A percentile compares a stretch with the other conserved stretches of the same genome.
phyloP scores from a whole-genome alignment of 768 basidiomycete genomes.

The Russula sp. region DNA sequence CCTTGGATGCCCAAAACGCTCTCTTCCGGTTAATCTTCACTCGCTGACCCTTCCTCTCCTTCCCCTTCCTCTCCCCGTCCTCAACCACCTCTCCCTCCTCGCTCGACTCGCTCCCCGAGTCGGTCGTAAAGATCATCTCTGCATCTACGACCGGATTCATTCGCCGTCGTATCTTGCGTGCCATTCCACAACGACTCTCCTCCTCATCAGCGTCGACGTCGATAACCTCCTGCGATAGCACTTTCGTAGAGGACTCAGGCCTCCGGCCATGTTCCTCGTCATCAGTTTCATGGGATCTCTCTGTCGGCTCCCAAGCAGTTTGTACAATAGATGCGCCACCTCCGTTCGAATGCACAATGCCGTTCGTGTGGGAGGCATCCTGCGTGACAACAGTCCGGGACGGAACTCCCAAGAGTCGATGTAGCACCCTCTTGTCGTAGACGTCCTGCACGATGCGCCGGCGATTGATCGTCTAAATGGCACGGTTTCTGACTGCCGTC shows the following conservation, averaged over 20 bases:
- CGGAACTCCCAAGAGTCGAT: conserved; percentile 46
- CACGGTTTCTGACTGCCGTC: background rate
- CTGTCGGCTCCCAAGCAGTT: conserved; percentile 37
- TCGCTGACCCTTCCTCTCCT: background rate
- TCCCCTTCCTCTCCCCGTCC: conserved; percentile 17
- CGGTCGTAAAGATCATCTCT: conserved; percentile 44
- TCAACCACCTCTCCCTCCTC: conserved; percentile 16
- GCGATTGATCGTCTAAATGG: conserved; percentile 61
- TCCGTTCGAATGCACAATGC: conserved; percentile 1
- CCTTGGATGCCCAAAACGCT: conserved; percentile 56
- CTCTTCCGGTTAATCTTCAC: conserved; percentile 35
- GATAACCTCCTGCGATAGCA: conserved; percentile 8
- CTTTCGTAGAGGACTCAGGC: background rate
- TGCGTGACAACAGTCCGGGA: conserved; percentile 16
- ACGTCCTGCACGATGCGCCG: conserved; percentile 62
- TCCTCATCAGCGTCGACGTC: conserved; percentile 38
- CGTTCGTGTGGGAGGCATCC: conserved; percentile 5
- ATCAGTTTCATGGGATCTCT: conserved; percentile 28
- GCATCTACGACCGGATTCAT: conserved; percentile 33
- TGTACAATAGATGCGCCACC: conserved; percentile 26
- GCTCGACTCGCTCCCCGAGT: conserved; percentile 31
- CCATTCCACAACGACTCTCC: conserved; percentile 38
- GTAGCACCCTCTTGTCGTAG: conserved; percentile 51
- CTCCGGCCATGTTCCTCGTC: conserved; percentile 21
- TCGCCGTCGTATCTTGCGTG: conserved; percentile 41